Percentiles rank a stretch among this genome's conserved stretches.
phyloP scores from a whole-genome alignment of 2,329 filamentous ascomycete genomes.

The Phoma sp. region DNA sequence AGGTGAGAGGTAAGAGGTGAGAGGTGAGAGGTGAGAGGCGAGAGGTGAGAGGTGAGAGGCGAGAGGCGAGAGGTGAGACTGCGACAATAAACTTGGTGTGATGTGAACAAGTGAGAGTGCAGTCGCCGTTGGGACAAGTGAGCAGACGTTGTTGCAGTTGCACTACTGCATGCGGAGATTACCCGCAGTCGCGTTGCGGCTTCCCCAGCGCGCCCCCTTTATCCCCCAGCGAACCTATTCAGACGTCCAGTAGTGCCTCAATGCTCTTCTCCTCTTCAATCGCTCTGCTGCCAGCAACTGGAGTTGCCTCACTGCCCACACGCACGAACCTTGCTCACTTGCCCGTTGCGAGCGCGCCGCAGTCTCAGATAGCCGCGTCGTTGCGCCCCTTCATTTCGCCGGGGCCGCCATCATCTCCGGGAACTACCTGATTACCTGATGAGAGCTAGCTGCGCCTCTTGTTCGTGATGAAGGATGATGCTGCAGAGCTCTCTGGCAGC shows the following conservation, averaged over 20 bases:
- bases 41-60: neutral
- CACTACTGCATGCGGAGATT: conserved; percentile 16
- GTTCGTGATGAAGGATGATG: conserved; percentile 44
- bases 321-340: conserved; percentile 9
- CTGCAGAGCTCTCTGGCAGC: conserved; percentile 31
- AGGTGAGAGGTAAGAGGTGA: neutral
- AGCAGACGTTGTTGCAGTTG: conserved; percentile 30
- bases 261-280: conserved; percentile 24
- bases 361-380: conserved; percentile 24
- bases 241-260: conserved; percentile 5
- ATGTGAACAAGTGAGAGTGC: conserved; percentile 11
- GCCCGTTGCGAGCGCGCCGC: conserved; percentile 14
- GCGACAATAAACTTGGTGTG: neutral
- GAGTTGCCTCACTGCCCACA: conserved; percentile 18
- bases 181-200: conserved; percentile 14
- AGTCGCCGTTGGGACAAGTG: conserved; percentile 24
- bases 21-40: neutral
- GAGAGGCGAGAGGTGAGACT: neutral
- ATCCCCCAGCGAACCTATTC: conserved; percentile 3
- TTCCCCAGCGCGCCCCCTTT: conserved; percentile 5
- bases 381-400: conserved; percentile 41
- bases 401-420: conserved; percentile 32
- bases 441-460: conserved; percentile 36
- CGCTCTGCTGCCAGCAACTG: conserved; percentile 24
- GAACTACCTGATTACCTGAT: conserved; percentile 36